Base-by-base conservation (phyloP, 2,329 filamentous ascomycete species). In the Xylariaceae sp. region DNA sequence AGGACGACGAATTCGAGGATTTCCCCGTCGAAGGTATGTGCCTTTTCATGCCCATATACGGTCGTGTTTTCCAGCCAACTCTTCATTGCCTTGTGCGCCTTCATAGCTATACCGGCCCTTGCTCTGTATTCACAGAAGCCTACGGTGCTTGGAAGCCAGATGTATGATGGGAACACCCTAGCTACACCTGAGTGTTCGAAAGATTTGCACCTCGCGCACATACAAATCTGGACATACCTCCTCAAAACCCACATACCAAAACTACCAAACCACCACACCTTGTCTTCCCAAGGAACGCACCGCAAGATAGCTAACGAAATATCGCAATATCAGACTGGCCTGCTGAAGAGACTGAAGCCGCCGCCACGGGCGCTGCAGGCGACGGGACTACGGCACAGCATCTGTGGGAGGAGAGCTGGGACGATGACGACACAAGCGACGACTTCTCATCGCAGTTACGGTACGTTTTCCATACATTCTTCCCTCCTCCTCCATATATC, bases 371-470 rank as follows among this genome's bases (percentile, higher is more conserved):
- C 4, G 42, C 48, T 19, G 50, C 85, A 43, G 75, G 78, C 58
- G 81, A 75, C 47, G 80, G 72, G 59, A 79, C 83, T 59, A 79
- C 83, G 45, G 75, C 73, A 50, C 71, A 78, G 64, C 90, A 97
- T 71, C 74, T 98, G 41, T 98, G 93, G 93, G 93, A 98, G 69
- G 93, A 98, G 76, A 96, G 89, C 75, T 98, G 93, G 93, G 93
- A 98, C 62, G 93, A 98, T 61, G 91, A 97, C 64, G 93, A 97
- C 68, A 93, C 89, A 52, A 93, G 79, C 58, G 93, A 98, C 63
- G 93, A 98, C 61, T 98, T 98, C 65, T 93, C 89, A 11, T 80
- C 87, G 59, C 91, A 97, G 73, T 71, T 98, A 61, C 94, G 89
- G 91, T 95, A 67, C 53, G 85, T 74, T 17, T 3, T 9, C 30